Evolutionary conservation across 2,329 filamentous ascomycete species (phyloP), one percentile per base, ranked within the genome.

Genomic region (Akanthomyces uredinophilus): DNA sequence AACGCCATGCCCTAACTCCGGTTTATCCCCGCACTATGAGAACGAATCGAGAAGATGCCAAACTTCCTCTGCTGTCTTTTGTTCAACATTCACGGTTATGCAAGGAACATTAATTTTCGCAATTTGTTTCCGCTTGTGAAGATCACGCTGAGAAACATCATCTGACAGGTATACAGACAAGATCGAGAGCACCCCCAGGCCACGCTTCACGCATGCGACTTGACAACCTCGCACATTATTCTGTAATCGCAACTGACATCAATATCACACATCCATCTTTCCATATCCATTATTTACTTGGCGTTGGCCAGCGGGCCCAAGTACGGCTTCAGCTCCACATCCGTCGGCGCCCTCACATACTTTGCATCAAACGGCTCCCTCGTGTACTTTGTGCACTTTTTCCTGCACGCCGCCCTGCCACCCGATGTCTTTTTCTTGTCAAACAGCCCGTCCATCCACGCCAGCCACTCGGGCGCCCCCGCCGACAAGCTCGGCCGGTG

Each of bases 401-500:
- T 50, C 24, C 16, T 27, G 20, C 51, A 53, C 14, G 35, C 51
- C 20, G 7, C 3, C n/a, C 8, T 29, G 16, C 43, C 20, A n/a
- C 32, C 16, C 18, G 16, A 43, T 11, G 29, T 27, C 20, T 55
- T 55, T 46, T 37, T 46, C 11, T 47, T 29, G 4, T 29, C 53
- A 44, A 62, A 62, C 16, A n/a, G 60, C 18, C 32, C 35, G n/a
- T 63, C 61, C 7, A 63, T 35, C 49, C 54, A 63, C 4, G 41
- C 35, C 18, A 63, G 49, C 55, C 55, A 63, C 43, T 63, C 54
- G 24, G 61, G 49, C 20, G 29, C 50, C 0, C 27, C 24, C 18
- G 63, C 63, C 53, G 61, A 7, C 37, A 64, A 18, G 7, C 51
- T 35, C 14, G 63, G 56, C 14, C 39, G 10, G 22, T 65, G 64